Conservation (phyloP, 208 protist genomes). For the Acanthamoeba royreba region DNA sequence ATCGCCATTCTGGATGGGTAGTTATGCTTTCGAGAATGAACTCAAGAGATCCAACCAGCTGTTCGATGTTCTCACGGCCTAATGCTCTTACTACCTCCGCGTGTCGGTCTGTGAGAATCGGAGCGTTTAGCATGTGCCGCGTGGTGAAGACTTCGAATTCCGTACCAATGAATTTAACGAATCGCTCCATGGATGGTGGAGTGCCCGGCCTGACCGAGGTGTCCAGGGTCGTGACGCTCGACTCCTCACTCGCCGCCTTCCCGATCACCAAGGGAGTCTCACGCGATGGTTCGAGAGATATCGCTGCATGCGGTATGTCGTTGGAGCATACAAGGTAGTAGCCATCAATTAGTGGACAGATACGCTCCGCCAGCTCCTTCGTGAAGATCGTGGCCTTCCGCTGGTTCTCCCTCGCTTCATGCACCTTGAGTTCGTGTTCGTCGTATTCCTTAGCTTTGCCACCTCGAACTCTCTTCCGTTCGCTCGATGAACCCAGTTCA, state of each 20-base stretch:
- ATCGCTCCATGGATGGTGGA: neutral
- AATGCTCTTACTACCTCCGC: neutral
- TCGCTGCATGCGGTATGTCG: neutral
- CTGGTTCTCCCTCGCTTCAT: too few relatives aligned
- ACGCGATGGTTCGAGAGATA: too few relatives aligned
- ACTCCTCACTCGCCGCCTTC: neutral
- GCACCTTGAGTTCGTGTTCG: neutral
- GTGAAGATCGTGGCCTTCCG: neutral
- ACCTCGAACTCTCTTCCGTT: neutral
- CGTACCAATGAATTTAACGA: neutral
- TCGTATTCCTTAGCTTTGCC: too few relatives aligned
- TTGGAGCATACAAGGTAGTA: neutral
- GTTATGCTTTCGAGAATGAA: conserved; percentile 1
- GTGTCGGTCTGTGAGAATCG: neutral
- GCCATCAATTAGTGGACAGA: neutral
- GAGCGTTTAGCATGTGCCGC: too few relatives aligned
- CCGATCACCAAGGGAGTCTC: neutral
- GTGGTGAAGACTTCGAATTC: too few relatives aligned
- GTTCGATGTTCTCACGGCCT: neutral
- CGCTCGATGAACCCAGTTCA: neutral
- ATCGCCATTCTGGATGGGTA: neutral
- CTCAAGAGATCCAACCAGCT: neutral
- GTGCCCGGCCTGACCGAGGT: neutral
- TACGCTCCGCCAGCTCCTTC: neutral
- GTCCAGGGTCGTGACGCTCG: neutral